Percentiles rank a stretch among this genome's conserved stretches.
Conservation (phyloP, 1,284 basidiomycete species). For the Trametes versicolor region DNA sequence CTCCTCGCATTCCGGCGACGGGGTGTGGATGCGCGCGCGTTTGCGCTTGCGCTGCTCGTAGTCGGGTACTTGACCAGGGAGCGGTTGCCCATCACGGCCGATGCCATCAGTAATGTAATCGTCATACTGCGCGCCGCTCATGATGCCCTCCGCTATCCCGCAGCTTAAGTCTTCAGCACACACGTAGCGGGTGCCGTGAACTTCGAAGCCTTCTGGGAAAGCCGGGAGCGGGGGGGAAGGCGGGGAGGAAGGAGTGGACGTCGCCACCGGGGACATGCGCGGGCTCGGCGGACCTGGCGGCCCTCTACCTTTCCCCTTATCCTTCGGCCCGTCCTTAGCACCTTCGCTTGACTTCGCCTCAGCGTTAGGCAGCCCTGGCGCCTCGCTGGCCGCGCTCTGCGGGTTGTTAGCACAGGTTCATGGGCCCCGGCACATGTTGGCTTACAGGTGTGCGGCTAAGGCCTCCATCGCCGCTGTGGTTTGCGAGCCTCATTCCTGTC, state of each 20-base stretch:
- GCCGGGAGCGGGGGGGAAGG: too few species aligned
- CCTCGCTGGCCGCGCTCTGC: too few species aligned
- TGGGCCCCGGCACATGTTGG: too few species aligned
- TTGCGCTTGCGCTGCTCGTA: not conserved
- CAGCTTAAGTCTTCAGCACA: not conserved
- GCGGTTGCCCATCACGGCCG: not conserved
- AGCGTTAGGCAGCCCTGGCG: too few species aligned
- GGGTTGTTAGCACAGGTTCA: too few species aligned
- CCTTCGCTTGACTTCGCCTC: not conserved
- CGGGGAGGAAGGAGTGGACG: too few species aligned
- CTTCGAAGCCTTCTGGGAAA: not conserved
- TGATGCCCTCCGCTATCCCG: not conserved
- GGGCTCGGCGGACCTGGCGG: too few species aligned
- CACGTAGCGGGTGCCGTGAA: not conserved
- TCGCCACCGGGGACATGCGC: too few species aligned
- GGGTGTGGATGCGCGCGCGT: not conserved
- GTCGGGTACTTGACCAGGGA: not conserved
- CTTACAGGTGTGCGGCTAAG: too few species aligned
- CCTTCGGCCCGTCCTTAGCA: not conserved
- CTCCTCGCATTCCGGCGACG: not conserved
- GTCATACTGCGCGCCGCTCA: not conserved
- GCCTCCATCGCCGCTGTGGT: too few species aligned
- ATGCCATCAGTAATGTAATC: not conserved
- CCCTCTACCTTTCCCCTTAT: not conserved
- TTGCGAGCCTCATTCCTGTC: too few species aligned